phyloP scores from a whole-genome alignment of 768 basidiomycete genomes.

The Coprinopsis cinerea region DNA sequence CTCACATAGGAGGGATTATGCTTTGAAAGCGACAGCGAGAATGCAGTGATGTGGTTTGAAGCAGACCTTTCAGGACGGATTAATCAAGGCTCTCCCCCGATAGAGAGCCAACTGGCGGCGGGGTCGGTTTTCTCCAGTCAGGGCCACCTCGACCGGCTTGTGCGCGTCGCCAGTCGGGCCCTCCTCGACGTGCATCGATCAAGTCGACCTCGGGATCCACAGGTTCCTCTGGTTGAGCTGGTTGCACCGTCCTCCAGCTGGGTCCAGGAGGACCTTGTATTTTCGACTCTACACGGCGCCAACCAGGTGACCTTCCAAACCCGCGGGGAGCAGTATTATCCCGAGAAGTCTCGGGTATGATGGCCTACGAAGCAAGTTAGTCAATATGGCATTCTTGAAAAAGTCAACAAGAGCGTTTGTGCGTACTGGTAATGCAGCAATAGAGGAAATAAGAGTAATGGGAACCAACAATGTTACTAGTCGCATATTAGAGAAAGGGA shows the following conservation, averaged over 20 bases:
- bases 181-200: constrained; percentile 11
- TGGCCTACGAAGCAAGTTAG: not conserved
- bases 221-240: too few relatives aligned
- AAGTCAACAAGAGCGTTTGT: constrained; percentile 5
- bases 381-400: constrained; percentile 4
- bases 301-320: constrained; percentile 7
- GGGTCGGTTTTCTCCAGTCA: constrained; percentile 14
- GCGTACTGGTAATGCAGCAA: constrained; percentile 35
- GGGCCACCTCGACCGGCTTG: constrained; percentile 11
- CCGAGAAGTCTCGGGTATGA: constrained; percentile 12
- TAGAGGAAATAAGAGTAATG: constrained; percentile 26
- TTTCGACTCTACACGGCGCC: constrained; percentile 12
- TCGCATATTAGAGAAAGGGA: constrained; percentile 30
- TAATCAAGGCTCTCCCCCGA: too few relatives aligned
- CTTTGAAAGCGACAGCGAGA: too few relatives aligned
- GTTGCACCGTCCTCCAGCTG: constrained; percentile 6
- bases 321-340: constrained; percentile 4
- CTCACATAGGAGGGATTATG: not conserved
- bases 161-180: constrained; percentile 21
- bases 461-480: constrained; percentile 29
- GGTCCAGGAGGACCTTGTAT: constrained; percentile 1
- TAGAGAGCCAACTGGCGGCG: not conserved
- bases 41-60: too few relatives aligned
- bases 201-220: constrained; percentile 11
- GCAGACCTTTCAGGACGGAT: too few relatives aligned